Evolutionary conservation across 108 stramenopile genomes (phyloP), one percentile per base, ranked within the genome.

Genomic region (Asterionellopsis glacialis): DNA sequence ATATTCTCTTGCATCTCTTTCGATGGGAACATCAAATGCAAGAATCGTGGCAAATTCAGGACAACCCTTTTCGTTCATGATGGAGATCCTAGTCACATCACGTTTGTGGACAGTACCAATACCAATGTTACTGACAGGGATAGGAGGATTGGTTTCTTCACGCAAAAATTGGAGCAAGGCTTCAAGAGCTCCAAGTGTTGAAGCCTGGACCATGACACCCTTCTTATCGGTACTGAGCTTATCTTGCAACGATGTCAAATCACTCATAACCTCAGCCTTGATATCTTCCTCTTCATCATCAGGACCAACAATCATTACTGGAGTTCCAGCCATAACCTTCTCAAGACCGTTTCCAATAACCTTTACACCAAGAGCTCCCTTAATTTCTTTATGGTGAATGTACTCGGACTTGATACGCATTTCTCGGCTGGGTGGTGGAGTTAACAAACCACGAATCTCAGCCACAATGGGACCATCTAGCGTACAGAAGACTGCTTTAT

Each of bases 201-300:
- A 96, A 1, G 99, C 99, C 77, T 99, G 99, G 51, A 98, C 99
- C 76, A 90, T 86, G 0, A 99, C 97, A 56, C 99, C 99, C 45
- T 74, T 77, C 65, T 93, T 82, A 66, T 98, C 96, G 19, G 94
- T 97, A 54, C 87, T 89, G 59, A 99, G 73, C 47, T 88, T 82
- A 65, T 81, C 84, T 68, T 90, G 79, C 45, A 97, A 68, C 33
- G 65, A 71, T 13, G 84, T 89, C 33, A 97, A 69, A 76, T 98
- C 98, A 38, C 81, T 85, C 96, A 97, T 97, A 69, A 97, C 96
- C 73, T 96, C 93, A 19, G 91, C 87, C 81, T 95, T 95, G 70
- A 98, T 90, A 73, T 98, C 95, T 65, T 98, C 97, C 58, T 92
- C 96, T 70, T 98, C 95, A 70, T 99, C 98, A 39, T 97, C 93